Evolutionary conservation across 2,329 filamentous ascomycete genomes (phyloP).

Genomic region (Pyricularia sp.): DNA sequence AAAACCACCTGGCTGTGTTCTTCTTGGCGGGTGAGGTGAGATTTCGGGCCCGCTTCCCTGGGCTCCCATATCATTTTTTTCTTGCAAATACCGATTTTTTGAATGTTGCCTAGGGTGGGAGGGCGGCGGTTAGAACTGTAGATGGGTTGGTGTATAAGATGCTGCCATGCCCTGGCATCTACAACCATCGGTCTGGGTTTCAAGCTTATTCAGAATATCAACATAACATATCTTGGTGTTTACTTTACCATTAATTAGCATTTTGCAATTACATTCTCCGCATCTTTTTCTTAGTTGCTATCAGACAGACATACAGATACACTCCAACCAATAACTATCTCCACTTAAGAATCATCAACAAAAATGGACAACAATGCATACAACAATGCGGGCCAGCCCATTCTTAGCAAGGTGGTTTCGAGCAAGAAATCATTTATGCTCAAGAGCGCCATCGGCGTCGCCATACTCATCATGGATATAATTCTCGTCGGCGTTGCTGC

Average conservation of each 20-base stretch:
- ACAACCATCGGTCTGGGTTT: background rate
- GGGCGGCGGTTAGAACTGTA: background rate
- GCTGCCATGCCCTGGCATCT: background rate
- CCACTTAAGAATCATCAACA: background rate
- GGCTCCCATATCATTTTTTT: background rate
- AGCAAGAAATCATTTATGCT: slow-evolving; percentile 17
- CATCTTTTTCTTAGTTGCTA: background rate
- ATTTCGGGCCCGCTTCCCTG: background rate
- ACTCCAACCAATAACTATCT: background rate
- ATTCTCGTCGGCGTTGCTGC: slow-evolving; percentile 11
- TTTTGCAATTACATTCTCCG: background rate
- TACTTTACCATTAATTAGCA: background rate
- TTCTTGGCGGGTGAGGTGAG: background rate
- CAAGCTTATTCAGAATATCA: background rate
- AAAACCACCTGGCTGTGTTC: background rate
- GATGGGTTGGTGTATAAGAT: background rate
- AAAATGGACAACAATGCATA: background rate
- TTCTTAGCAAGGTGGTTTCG: slow-evolving; percentile 4
- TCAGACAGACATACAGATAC: background rate
- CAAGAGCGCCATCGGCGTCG: slow-evolving; percentile 21
- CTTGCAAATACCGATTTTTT: background rate
- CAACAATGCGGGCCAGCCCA: background rate
- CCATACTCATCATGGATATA: slow-evolving; percentile 17
- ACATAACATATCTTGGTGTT: background rate
- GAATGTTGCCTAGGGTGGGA: background rate